Conservation (phyloP, 352 stramenopile species). For the Thraustotheca clavata region DNA sequence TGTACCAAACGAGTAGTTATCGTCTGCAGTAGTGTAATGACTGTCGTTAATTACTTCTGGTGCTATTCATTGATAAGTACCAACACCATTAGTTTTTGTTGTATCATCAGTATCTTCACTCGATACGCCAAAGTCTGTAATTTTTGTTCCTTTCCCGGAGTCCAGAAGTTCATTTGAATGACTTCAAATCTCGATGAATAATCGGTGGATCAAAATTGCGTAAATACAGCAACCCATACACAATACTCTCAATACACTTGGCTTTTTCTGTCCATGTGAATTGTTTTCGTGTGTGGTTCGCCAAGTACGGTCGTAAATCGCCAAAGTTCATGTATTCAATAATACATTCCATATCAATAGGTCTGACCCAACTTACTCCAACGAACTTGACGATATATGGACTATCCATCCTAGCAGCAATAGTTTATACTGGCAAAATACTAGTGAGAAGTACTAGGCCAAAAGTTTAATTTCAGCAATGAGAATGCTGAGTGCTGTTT, state of each 20-base stretch:
- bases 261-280: conserved; percentile 10
- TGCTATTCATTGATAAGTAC: conserved; percentile 1
- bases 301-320: conserved; percentile 41
- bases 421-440: neutral
- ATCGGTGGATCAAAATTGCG: conserved; percentile 18
- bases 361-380: conserved; percentile 56
- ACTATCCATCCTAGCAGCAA: conserved; percentile 20
- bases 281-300: neutral
- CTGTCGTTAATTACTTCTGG: neutral
- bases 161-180: no score
- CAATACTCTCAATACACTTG: neutral
- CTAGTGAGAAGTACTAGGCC: neutral
- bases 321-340: conserved; percentile 68
- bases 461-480: neutral
- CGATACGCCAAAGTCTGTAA: conserved; percentile 5
- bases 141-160: neutral
- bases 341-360: conserved; percentile 47
- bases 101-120: neutral
- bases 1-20: conserved; percentile 7
- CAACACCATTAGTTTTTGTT: neutral
- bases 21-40: neutral
- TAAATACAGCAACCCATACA: neutral
- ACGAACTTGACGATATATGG: conserved; percentile 41
- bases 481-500: neutral
- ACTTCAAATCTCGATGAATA: conserved; percentile 48